A percentile compares a stretch with the other conserved stretches of the same genome.
Evolutionary conservation across 2,329 filamentous ascomycete genomes (phyloP).

Genomic region (Alternaria sp.): DNA sequence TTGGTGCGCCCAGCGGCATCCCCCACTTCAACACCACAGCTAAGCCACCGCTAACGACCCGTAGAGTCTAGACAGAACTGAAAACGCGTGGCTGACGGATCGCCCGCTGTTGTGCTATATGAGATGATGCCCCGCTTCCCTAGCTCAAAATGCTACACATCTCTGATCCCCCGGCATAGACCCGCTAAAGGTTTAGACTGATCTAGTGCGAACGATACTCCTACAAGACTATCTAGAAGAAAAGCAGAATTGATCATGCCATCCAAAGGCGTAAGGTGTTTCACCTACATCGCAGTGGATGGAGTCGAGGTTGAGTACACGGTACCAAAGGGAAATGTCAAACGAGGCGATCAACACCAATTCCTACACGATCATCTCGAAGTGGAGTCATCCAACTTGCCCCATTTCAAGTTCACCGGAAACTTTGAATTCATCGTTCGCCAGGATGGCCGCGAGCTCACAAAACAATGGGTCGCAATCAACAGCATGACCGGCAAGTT

Average conservation of each 20-base stretch:
- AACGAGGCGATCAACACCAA: conserved; percentile 39
- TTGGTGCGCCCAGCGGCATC: conserved; percentile 10
- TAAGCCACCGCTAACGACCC: conserved; percentile 13
- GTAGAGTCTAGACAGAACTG: conserved; percentile 12
- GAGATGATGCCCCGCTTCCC: not conserved
- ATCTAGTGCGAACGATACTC: not conserved
- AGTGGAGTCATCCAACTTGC: conserved; percentile 54
- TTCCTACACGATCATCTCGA: conserved; percentile 54
- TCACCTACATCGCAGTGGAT: conserved; percentile 44
- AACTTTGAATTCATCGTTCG: conserved; percentile 53
- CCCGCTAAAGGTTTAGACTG: not conserved
- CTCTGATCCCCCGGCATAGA: not conserved
- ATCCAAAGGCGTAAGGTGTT: conserved; percentile 44
- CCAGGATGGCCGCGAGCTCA: conserved; percentile 49
- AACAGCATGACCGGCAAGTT: conserved; percentile 55
- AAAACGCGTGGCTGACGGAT: conserved; percentile 1
- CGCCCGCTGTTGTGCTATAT: not conserved
- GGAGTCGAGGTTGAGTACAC: conserved; percentile 54
- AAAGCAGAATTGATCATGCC: conserved; percentile 30
- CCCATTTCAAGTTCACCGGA: conserved; percentile 54
- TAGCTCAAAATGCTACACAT: not conserved
- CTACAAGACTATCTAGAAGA: not conserved
- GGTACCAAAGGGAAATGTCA: conserved; percentile 50
- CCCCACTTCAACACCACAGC: conserved; percentile 20
- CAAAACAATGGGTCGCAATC: conserved; percentile 54